Evolutionary conservation across 192 early-diverging fungal genomes (phyloP), one percentile per base, ranked within the genome.

Genomic region (Endogone sp.): DNA sequence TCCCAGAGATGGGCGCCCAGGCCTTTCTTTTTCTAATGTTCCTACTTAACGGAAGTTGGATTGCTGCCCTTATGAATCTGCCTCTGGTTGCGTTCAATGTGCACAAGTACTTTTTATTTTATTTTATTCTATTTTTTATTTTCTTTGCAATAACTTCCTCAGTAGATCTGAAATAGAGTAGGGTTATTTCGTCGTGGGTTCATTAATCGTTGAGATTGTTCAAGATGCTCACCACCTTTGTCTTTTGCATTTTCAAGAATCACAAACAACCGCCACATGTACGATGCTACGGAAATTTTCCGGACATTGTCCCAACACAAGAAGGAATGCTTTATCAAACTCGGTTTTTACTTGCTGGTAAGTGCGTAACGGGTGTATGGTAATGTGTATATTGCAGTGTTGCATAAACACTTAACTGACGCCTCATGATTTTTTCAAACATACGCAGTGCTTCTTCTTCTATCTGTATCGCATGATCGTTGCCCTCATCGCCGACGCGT

Each of bases 271-370:
- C 88, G 89, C 69, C 95, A 99, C 77, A 91, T 93, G 86, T 98
- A 92, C 79, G 97, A 99, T 79, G 93, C 97, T 11, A 99, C 97
- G 62, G 96, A 97, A 76, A 97, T 99, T 65, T 99, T 99, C 88
- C 87, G 95, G 69, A 97, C 95, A 16, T 74, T 99, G 56, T 84
- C 88, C 37, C 79, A 86, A 69, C 95, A 98, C 76, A 99, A 99
- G 84, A 91, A 91, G 80, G 97, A 99, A 79, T 91, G 91, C 81
- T 98, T 98, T 75, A 84, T 94, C 81, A 99, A 99, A 80, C 92
- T 99, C 26, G 95, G 88, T 28, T 99, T 99, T 67, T 99, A 96
- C 70, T 86, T 99, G 63, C 75, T 98, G 31, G 89, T 86, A 79
- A 74, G 77, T 71, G 13, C 4, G 13, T 44, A 44, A 8, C 4